Evolutionary conservation across 2,329 filamentous ascomycete genomes (phyloP).

Genomic region (Pestalotiopsis sp.): DNA sequence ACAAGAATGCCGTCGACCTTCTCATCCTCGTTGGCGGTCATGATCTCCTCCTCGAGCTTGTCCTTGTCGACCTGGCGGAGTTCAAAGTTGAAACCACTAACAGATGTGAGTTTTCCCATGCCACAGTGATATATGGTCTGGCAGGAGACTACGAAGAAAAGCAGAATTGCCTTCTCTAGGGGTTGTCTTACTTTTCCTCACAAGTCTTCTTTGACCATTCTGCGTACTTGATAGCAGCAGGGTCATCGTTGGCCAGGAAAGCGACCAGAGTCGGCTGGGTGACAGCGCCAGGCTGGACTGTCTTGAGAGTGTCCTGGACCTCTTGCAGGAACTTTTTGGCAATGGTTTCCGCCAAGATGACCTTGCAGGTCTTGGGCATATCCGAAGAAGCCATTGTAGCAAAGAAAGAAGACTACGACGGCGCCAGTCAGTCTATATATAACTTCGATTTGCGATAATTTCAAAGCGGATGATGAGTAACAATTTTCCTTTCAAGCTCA

Average conservation of each 20-base stretch:
- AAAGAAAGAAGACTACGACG: background rate
- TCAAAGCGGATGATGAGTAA: background rate
- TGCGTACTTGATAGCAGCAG: constrained; percentile 89
- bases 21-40: constrained; percentile 79
- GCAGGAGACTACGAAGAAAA: background rate
- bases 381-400: constrained; percentile 39
- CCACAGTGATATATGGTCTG: background rate
- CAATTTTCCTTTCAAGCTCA: background rate
- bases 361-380: constrained; percentile 79
- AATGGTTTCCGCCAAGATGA: constrained; percentile 85
- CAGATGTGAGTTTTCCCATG: constrained; percentile 15
- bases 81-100: constrained; percentile 86
- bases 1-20: constrained; percentile 88
- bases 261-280: constrained; percentile 78
- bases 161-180: background rate
- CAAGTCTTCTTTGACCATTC: constrained; percentile 98
- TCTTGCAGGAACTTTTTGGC: constrained; percentile 80
- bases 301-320: constrained; percentile 74
- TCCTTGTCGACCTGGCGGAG: constrained; percentile 85
- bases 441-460: background rate
- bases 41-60: constrained; percentile 84
- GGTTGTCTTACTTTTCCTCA: constrained; percentile 85
- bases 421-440: background rate
- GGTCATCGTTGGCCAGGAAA: constrained; percentile 90
- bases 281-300: constrained; percentile 60